Conservation (phyloP, 441 rosid species). For the Jatropha multifida region DNA sequence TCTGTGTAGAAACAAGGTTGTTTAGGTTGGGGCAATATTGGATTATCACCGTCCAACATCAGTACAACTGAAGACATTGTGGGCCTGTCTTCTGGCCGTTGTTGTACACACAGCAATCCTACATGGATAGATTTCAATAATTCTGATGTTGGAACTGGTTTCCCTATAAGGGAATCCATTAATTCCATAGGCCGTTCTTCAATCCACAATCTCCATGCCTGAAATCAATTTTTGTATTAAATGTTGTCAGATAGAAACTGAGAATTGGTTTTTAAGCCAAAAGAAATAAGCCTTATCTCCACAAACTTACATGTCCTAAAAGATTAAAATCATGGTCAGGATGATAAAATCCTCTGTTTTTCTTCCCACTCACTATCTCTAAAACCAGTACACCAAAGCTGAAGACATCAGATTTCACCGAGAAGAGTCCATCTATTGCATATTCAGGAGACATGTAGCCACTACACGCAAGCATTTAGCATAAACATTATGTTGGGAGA, state of each 20-base stretch:
- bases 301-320: slow-evolving; percentile 40
- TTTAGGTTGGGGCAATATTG: slow-evolving; percentile 7
- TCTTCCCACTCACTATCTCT: slow-evolving; percentile 60
- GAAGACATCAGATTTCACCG: slow-evolving; percentile 63
- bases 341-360: slow-evolving; percentile 50
- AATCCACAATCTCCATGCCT: slow-evolving; percentile 55
- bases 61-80: slow-evolving; percentile 16
- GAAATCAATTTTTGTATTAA: neutral
- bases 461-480: slow-evolving; percentile 26
- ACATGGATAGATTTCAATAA: slow-evolving; percentile 43
- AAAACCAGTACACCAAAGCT: slow-evolving; percentile 64
- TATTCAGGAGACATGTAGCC: slow-evolving; percentile 82
- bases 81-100: slow-evolving; percentile 17
- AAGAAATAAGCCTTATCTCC: neutral
- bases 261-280: neutral
- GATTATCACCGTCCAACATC: slow-evolving; percentile 16
- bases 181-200: slow-evolving; percentile 34
- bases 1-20: slow-evolving; percentile 15
- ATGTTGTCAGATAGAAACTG: neutral
- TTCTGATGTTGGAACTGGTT: slow-evolving; percentile 24
- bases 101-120: slow-evolving; percentile 44
- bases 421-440: slow-evolving; percentile 66
- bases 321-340: slow-evolving; percentile 20
- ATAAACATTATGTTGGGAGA: neutral
- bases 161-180: slow-evolving; percentile 29